A percentile compares a stretch with the other conserved stretches of the same genome.
phyloP scores from a whole-genome alignment of 805 yeast genomes.

The Candida lessepsii region DNA sequence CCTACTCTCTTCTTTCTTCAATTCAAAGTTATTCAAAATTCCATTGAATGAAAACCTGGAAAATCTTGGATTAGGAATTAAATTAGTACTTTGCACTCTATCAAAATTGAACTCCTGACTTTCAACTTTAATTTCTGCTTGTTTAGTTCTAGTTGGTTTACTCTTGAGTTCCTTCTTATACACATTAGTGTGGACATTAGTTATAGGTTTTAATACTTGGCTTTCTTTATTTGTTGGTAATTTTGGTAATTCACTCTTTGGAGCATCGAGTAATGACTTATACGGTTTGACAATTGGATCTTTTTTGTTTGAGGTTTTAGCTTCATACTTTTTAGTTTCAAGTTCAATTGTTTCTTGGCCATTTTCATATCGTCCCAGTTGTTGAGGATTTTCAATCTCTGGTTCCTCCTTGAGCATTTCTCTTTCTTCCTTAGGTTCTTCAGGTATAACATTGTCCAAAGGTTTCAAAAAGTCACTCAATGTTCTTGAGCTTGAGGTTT shows the following conservation, averaged over 20 bases:
- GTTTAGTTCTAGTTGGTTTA: not conserved
- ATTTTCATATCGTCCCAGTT: not conserved
- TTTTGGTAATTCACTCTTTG: slow-evolving; percentile 8
- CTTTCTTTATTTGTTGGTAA: slow-evolving; percentile 6
- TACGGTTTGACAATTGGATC: slow-evolving; percentile 4
- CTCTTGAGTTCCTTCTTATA: slow-evolving; percentile 2
- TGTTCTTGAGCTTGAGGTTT: slow-evolving; percentile 40
- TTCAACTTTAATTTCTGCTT: slow-evolving; percentile 1
- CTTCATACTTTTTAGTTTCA: not conserved
- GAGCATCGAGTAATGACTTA: slow-evolving; percentile 10
- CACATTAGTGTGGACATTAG: slow-evolving; percentile 3
- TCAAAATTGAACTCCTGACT: slow-evolving; percentile 1
- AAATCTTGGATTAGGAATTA: slow-evolving; percentile 44
- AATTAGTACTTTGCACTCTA: slow-evolving; percentile 4
- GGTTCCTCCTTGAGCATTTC: slow-evolving; percentile 9
- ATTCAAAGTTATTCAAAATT: slow-evolving; percentile 20
- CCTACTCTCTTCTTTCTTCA: slow-evolving; percentile 5
- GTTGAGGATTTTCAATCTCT: not conserved
- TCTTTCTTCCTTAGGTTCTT: slow-evolving; percentile 1
- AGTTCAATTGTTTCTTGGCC: not conserved
- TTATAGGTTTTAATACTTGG: slow-evolving; percentile 7
- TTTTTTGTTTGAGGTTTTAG: not conserved
- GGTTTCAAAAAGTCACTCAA: slow-evolving; percentile 21
- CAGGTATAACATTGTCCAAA: slow-evolving; percentile 3
- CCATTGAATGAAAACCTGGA: slow-evolving; percentile 44